Evolutionary conservation across 768 basidiomycete genomes (phyloP).

Genomic region (Leccinum fibrillosum): DNA sequence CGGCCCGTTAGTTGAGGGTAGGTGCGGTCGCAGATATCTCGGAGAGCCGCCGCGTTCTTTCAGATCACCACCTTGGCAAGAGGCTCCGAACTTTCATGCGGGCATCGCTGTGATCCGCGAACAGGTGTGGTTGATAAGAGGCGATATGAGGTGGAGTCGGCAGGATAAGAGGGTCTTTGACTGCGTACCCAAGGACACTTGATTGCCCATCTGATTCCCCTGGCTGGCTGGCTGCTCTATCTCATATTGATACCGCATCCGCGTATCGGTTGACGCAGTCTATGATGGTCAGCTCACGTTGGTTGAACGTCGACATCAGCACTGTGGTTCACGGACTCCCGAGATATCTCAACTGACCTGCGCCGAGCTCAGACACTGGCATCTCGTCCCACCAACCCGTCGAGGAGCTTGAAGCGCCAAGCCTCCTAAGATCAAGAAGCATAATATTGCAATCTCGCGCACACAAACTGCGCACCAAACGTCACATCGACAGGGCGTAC

Average conservation of each 20-base stretch:
- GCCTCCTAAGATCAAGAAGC: background rate
- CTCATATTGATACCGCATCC: background rate
- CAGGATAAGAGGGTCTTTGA: slow-evolving; percentile 3
- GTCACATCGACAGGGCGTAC: background rate
- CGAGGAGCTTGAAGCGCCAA: background rate
- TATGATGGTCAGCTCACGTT: background rate
- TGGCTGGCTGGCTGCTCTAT: background rate
- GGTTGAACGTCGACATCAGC: background rate
- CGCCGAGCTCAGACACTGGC: too few species aligned
- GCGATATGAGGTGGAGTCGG: background rate
- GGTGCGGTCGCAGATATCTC: background rate
- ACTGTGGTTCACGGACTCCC: background rate
- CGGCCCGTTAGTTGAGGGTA: background rate
- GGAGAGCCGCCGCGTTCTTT: background rate
- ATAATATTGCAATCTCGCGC: background rate
- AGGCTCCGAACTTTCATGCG: background rate
- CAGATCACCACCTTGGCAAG: background rate
- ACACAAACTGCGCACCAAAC: background rate
- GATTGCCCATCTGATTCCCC: slow-evolving; percentile 1
- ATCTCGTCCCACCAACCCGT: background rate
- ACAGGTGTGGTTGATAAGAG: background rate
- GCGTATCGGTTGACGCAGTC: background rate
- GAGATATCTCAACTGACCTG: background rate
- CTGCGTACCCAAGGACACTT: background rate
- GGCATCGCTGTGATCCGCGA: background rate